Evolutionary conservation across 805 yeast genomes (phyloP).

Genomic region (Candida peoriensis): DNA sequence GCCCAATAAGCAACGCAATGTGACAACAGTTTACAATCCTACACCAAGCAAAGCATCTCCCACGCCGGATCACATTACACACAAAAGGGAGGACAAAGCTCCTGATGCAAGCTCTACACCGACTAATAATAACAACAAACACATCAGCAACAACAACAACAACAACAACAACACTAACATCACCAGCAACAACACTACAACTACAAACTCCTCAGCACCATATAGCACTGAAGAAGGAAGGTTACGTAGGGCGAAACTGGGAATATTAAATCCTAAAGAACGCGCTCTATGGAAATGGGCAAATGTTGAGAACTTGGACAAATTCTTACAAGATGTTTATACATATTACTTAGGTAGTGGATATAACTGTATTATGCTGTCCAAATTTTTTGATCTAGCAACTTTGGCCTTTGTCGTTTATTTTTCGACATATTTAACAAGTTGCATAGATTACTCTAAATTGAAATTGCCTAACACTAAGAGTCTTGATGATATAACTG

Average conservation of each 20-base stretch:
- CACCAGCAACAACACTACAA: too few relatives aligned
- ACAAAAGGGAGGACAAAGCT: constrained; percentile 8
- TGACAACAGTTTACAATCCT: neutral
- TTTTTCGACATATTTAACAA: constrained; percentile 71
- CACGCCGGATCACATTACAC: constrained; percentile 9
- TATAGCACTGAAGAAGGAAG: constrained; percentile 16
- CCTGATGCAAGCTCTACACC: neutral
- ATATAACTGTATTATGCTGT: constrained; percentile 65
- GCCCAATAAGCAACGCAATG: neutral
- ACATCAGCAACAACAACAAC: neutral
- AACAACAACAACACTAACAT: too few relatives aligned
- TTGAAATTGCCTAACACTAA: constrained; percentile 28
- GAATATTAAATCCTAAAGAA: constrained; percentile 56
- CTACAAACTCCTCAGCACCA: neutral
- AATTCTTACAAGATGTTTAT: constrained; percentile 78
- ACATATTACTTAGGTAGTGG: constrained; percentile 85
- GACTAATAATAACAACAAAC: neutral
- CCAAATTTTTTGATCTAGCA: constrained; percentile 59
- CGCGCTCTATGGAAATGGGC: constrained; percentile 96
- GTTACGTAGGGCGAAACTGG: constrained; percentile 26
- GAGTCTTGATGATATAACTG: constrained; percentile 27
- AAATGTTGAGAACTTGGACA: constrained; percentile 86
- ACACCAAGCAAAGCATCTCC: neutral
- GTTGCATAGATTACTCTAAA: constrained; percentile 69
- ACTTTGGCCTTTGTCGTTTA: constrained; percentile 77